phyloP scores from a whole-genome alignment of 345 rosid genomes.

The Salix brachista region DNA sequence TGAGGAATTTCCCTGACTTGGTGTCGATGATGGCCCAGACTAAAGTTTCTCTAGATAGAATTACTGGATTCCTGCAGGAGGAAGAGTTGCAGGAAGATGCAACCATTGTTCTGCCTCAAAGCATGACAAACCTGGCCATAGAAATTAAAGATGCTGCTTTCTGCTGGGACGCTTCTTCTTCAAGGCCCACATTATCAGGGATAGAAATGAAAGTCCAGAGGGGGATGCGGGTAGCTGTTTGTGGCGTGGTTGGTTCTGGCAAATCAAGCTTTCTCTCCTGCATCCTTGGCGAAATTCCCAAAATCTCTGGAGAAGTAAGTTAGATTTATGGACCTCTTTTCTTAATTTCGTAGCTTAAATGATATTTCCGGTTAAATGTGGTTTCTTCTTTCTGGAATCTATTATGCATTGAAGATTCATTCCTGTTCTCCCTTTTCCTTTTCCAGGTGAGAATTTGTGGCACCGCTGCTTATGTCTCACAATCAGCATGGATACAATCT shows the following conservation, averaged over 20 bases:
- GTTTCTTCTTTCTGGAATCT: constrained; percentile 1
- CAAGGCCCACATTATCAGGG: constrained; percentile 68
- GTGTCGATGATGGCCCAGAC: constrained; percentile 99
- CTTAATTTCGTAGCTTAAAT: constrained; percentile 12
- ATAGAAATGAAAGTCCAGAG: constrained; percentile 74
- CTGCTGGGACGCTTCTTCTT: constrained; percentile 75
- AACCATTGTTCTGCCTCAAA: constrained; percentile 68
- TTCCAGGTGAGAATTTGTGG: constrained; percentile 89
- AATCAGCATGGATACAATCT: constrained; percentile 99
- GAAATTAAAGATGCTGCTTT: constrained; percentile 82
- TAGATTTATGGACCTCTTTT: constrained; percentile 15
- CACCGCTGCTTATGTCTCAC: constrained; percentile 92
- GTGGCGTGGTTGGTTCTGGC: constrained; percentile 97
- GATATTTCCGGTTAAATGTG: constrained; percentile 5
- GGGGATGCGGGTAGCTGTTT: constrained; percentile 99
- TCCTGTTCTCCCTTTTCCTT: constrained; percentile 20
- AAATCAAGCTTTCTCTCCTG: constrained; percentile 98
- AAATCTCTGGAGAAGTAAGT: constrained; percentile 96
- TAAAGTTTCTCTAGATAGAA: constrained; percentile 95
- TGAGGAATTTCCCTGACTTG: constrained; percentile 95
- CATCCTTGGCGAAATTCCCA: constrained; percentile 97
- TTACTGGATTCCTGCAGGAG: constrained; percentile 92
- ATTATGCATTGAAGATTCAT: constrained; percentile 13
- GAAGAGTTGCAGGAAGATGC: constrained; percentile 98
- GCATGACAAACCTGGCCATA: constrained; percentile 59